Base-by-base conservation (phyloP, 768 basidiomycete species). In the Boletellus sp. region DNA sequence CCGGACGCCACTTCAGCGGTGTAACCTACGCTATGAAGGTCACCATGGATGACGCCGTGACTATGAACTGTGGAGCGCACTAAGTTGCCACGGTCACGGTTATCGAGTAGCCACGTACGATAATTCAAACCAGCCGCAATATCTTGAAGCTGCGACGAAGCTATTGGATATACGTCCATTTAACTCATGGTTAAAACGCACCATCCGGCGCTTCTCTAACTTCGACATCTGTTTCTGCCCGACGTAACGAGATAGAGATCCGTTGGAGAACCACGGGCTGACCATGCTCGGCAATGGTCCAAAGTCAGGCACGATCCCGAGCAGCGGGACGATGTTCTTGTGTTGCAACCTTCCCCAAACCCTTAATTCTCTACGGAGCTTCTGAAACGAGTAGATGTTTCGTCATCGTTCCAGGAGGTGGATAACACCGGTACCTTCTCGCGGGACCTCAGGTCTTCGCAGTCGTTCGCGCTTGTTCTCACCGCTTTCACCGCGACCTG, bases 21-120 rank as follows among this genome's bases (percentile, higher is more conserved):
- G 31, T 15, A 20, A 20, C 66, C 13, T 50, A 71, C 69, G 1
- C 68, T 71, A 42, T 72, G 67, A 11, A 73, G 57, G 48, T 74
- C 70, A 9, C 69, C 70, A 45, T 73, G 72, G 2, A 69, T 42
- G 13, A 72, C 41, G 6, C 11, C 39, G 9, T 52, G 20, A 24
- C 22, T 31, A n/a, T 69, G 65, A 7, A 66, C 67, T 66, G 19
- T 40, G 38, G 11, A 3, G 2, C 3, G 4, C 15, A 10, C 23
- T 53, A 1, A 38, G 11, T 13, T 16, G 10, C 38, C 19, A 17
- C 1, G 23, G 23, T 13, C 24, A 32, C 7, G 13, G 4, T 7
- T 11, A 17, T 44, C 8, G 22, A 26, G 16, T 38, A 39, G 19
- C 9, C 15, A 50, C 66, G 16, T 37, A 66, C 64, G 56, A 47